Base-by-base conservation (phyloP, 2,329 filamentous ascomycete species). In the Dactylellina drechsleri region DNA sequence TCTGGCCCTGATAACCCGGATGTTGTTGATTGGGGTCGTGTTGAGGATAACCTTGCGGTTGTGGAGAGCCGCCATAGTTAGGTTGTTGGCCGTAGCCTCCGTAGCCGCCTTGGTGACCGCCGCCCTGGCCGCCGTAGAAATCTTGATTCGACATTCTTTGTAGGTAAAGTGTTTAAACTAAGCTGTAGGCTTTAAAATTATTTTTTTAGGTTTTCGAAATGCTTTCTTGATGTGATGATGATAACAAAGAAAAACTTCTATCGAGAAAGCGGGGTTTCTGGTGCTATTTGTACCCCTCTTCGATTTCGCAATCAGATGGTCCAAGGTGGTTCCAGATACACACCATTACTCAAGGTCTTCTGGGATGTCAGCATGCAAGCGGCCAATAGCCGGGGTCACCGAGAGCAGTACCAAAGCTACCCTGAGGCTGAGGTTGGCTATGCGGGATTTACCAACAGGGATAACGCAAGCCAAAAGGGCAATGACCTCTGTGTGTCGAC, bases 401-500 rank as follows among this genome's bases (percentile, higher is more conserved):
- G 70, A 74, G n/a, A n/a, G n/a, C 62, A 49, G 62, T 53, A 57
- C 54, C 50, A 15, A 52, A 28, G 23, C 36, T 60, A 49, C 62
- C 57, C 20, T 57, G 70, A 67, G 70, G 70, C 70, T 74, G 70
- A 74, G 70, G 57, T 67, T 74, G 70, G 57, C 70, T 74, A 54
- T 74, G 70, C 70, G 70, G 62, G 70, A 74, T 74, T 74, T 74
- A 74, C 62, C 58, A 16, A 67, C 70, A 67, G 12, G 70, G 70
- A 40, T 74, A 74, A 65, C 64, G 70, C 62, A 67, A 64, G 62
- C 70, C 70, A 74, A 74, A 74, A 74, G 62, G 52, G 70, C 58
- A 74, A 62, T 64, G 70, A 74, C 57, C 68, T 58, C 59, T 57
- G 49, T 64, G 62, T 62, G 67, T 28, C 26, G 43, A 47, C 31